Evolutionary conservation across 1,139 yeast genomes (phyloP).

Genomic region (Blastobotrys indianensis): DNA sequence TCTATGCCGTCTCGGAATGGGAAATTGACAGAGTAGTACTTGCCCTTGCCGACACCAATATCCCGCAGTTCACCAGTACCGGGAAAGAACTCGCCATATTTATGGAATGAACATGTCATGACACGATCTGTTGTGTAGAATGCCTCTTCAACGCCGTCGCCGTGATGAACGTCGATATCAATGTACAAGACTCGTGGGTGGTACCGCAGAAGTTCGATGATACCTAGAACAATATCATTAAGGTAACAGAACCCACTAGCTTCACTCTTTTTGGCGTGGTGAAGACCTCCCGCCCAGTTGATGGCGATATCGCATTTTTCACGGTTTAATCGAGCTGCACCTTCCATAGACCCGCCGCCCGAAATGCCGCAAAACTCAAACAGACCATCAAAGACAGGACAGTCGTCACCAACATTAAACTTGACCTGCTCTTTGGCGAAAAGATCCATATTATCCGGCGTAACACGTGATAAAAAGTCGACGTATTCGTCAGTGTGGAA

Average conservation of each 20-base stretch:
- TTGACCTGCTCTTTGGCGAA: slow-evolving; percentile 89
- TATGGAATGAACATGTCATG: slow-evolving; percentile 96
- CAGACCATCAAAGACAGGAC: slow-evolving; percentile 94
- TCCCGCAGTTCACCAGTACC: slow-evolving; percentile 93
- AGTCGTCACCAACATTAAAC: slow-evolving; percentile 95
- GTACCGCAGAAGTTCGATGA: slow-evolving; percentile 78
- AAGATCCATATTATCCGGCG: slow-evolving; percentile 90
- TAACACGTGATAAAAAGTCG: slow-evolving; percentile 85
- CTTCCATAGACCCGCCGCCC: slow-evolving; percentile 97
- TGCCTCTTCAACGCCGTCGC: slow-evolving; percentile 98
- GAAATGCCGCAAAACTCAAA: slow-evolving; percentile 91
- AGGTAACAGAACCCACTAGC: slow-evolving; percentile 96
- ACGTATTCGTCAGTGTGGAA: slow-evolving; percentile 97
- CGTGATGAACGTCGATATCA: slow-evolving; percentile 96
- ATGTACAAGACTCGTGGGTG: slow-evolving; percentile 94
- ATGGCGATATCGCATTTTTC: slow-evolving; percentile 95
- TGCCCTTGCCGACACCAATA: slow-evolving; percentile 84
- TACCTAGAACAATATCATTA: slow-evolving; percentile 84
- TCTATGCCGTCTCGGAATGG: slow-evolving; percentile 92
- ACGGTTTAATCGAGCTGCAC: slow-evolving; percentile 85
- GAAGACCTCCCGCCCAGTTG: slow-evolving; percentile 96
- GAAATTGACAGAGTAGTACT: slow-evolving; percentile 78
- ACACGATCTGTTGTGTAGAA: slow-evolving; percentile 94
- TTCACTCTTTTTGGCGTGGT: slow-evolving; percentile 93
- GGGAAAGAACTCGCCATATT: slow-evolving; percentile 94